phyloP scores from a whole-genome alignment of 148 eudicot species.

The Silene latifolia region DNA sequence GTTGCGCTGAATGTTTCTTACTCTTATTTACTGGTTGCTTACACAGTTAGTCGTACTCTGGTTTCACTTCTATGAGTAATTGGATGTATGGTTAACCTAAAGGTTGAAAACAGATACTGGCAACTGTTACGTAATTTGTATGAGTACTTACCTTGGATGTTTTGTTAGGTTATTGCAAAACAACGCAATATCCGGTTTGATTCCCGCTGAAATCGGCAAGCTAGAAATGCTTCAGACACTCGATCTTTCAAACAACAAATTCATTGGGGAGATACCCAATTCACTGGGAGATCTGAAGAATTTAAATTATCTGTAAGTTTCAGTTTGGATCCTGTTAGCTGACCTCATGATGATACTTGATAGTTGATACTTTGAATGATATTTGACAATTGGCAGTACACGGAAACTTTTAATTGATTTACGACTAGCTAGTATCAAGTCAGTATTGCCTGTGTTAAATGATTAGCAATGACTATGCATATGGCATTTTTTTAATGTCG shows the following conservation, averaged over 20 bases:
- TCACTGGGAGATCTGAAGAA: constrained; percentile 58
- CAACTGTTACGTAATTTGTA: too few relatives aligned
- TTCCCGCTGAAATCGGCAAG: constrained; percentile 62
- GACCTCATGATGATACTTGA: background rate
- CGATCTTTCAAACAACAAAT: constrained; percentile 69
- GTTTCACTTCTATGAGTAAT: background rate
- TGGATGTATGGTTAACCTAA: background rate
- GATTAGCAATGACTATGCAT: too few relatives aligned
- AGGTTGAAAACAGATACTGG: background rate
- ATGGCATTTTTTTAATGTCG: background rate
- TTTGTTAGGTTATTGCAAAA: constrained; percentile 69
- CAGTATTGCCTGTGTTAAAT: too few relatives aligned
- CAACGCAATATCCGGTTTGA: constrained; percentile 63
- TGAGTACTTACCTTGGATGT: background rate
- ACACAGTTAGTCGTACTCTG: background rate
- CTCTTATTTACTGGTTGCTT: too few relatives aligned
- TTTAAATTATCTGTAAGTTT: constrained; percentile 74
- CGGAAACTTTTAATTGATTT: too few relatives aligned
- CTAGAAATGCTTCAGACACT: constrained; percentile 73
- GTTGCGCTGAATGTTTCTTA: background rate
- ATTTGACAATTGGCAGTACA: too few relatives aligned
- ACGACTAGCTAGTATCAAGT: too few relatives aligned
- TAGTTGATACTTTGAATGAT: too few relatives aligned
- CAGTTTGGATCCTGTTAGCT: background rate
- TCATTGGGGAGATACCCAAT: constrained; percentile 60